A percentile compares a stretch with the other conserved stretches of the same genome.
These are phyloP conservation scores for Lactarius indigo DNA, from an alignment of 768 basidiomycete genomes.

Conservation along the genomic window DNA sequence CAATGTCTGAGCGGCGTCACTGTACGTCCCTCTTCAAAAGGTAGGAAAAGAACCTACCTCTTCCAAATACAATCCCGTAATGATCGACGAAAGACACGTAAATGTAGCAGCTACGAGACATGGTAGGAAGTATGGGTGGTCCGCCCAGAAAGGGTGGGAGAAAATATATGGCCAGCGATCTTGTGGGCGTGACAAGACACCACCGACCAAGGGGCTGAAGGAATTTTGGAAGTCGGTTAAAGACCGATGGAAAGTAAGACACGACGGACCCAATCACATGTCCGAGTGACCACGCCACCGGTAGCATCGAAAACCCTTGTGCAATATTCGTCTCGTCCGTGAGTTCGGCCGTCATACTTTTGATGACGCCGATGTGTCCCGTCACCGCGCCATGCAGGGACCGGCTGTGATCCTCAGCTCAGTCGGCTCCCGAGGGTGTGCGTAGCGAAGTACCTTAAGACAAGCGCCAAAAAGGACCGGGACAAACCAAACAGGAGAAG, in stretches of 20 bases:
- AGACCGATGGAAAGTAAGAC: background rate
- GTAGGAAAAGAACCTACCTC: background rate
- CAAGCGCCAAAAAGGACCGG: background rate
- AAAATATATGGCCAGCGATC: slow-evolving; percentile 24
- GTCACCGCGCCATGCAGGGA: background rate
- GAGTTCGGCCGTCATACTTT: background rate
- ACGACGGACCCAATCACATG: slow-evolving; percentile 13
- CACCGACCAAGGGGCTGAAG: slow-evolving; percentile 23
- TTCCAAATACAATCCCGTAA: background rate
- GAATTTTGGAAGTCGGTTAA: slow-evolving; percentile 2
- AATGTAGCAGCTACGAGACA: slow-evolving; percentile 7
- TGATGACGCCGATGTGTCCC: background rate
- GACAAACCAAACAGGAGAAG: background rate
- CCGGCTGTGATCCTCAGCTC: background rate
- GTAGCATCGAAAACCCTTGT: background rate
- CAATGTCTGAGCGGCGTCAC: background rate
- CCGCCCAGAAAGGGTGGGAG: slow-evolving; percentile 23
- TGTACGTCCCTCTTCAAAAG: background rate
- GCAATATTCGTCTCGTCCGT: background rate
- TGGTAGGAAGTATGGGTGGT: slow-evolving; percentile 28
- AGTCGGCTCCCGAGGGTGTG: no score
- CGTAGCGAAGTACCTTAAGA: background rate
- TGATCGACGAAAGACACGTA: background rate
- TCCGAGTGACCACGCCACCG: background rate
- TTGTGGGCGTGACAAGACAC: slow-evolving; percentile 26